Percentiles rank a stretch among this genome's conserved stretches.
phyloP scores from a whole-genome alignment of 1,284 basidiomycete genomes.

The Cystobasidium pallidum region DNA sequence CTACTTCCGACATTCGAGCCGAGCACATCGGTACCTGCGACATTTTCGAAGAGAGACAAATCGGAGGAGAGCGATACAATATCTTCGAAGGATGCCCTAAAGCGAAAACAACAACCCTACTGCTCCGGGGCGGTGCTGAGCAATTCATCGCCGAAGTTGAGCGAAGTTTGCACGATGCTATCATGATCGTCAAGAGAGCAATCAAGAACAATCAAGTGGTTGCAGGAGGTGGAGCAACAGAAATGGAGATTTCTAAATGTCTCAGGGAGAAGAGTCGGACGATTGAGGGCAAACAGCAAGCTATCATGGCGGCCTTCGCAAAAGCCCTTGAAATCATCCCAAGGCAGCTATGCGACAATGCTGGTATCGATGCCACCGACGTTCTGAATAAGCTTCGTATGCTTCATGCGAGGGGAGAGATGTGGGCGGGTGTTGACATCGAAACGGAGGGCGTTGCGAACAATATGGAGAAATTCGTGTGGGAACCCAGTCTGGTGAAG shows the following conservation, averaged over 20 bases:
- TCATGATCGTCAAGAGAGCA: slow-evolving; percentile 98
- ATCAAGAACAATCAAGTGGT: slow-evolving; percentile 95
- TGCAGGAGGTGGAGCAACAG: slow-evolving; percentile 94
- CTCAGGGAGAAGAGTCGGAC: slow-evolving; percentile 87
- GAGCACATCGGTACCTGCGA: slow-evolving; percentile 93
- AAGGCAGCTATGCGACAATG: slow-evolving; percentile 97
- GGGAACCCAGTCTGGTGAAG: slow-evolving; percentile 97
- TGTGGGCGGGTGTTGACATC: slow-evolving; percentile 94
- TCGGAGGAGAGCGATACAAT: slow-evolving; percentile 97
- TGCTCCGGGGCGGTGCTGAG: slow-evolving; percentile 94
- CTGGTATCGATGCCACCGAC: slow-evolving; percentile 96
- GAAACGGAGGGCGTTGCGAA: slow-evolving; percentile 90
- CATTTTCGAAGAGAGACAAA: slow-evolving; percentile 89
- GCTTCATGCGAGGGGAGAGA: slow-evolving; percentile 83
- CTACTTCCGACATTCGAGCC: slow-evolving; percentile 85
- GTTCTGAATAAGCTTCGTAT: slow-evolving; percentile 96
- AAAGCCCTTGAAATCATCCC: slow-evolving; percentile 97
- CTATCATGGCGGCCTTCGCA: slow-evolving; percentile 93
- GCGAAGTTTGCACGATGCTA: slow-evolving; percentile 94
- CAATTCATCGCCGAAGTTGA: slow-evolving; percentile 99
- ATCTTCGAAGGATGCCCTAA: slow-evolving; percentile 84
- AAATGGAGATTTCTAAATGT: slow-evolving; percentile 97
- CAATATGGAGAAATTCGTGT: slow-evolving; percentile 95
- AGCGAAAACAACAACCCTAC: slow-evolving; percentile 96
- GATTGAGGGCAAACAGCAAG: slow-evolving; percentile 94